These are phyloP conservation scores for Avena eriantha DNA, from an alignment of 176 grass and related monocot species.

Conservation along the genomic window DNA sequence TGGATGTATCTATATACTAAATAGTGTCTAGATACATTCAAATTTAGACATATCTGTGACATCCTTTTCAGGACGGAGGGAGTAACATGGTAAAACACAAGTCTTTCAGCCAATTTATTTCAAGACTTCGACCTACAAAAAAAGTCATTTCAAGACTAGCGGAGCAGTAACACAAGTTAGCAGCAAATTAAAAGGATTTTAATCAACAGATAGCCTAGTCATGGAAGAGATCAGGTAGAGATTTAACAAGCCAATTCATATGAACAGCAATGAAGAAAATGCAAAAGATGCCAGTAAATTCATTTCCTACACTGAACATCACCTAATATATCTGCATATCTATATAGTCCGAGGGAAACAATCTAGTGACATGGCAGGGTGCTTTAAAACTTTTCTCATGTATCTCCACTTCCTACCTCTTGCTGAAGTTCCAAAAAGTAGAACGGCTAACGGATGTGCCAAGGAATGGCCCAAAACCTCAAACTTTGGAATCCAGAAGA, in stretches of 20 bases:
- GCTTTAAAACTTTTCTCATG: conserved; percentile 48
- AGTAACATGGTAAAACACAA: conserved; percentile 8
- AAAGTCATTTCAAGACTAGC: conserved; percentile 12
- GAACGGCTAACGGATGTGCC: conserved; percentile 12
- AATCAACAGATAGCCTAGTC: neutral
- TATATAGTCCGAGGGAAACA: conserved; percentile 34
- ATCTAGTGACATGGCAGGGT: conserved; percentile 42
- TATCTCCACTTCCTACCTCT: conserved; percentile 47
- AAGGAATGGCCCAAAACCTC: conserved; percentile 45
- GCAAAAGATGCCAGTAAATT: conserved; percentile 31
- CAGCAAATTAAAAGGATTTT: neutral
- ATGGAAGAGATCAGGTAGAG: neutral
- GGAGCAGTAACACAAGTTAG: neutral
- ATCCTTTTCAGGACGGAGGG: no score
- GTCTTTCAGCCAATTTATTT: conserved; percentile 11
- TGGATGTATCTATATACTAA: no score
- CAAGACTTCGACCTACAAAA: neutral
- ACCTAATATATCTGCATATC: conserved; percentile 42
- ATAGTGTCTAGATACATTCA: no score
- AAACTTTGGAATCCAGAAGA: conserved; percentile 36
- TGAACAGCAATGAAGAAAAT: neutral
- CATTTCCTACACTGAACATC: conserved; percentile 20
- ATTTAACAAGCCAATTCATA: neutral
- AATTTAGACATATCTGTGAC: no score
- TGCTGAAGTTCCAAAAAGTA: conserved; percentile 53